A percentile compares a stretch with the other conserved stretches of the same genome.
Evolutionary conservation across 495 filamentous ascomycete species (phyloP).

Genomic region (Penicillium salamii): DNA sequence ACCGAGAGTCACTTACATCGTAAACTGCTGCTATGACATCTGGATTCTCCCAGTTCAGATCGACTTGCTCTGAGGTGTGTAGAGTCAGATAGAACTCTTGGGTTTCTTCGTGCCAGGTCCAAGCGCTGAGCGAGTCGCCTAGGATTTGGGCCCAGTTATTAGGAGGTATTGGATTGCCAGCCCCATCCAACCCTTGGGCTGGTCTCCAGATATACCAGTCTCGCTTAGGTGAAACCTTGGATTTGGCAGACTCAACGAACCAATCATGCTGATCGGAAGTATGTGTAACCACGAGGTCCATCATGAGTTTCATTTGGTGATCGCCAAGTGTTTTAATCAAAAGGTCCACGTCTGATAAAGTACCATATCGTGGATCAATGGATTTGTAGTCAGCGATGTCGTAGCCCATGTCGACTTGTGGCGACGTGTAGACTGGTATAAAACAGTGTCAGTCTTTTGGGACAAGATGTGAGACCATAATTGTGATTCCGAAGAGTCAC

Average conservation of each 20-base stretch:
- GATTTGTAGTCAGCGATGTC: no score
- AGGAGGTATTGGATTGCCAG: constrained; percentile 53
- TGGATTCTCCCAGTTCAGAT: constrained; percentile 68
- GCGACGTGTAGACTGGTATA: no score
- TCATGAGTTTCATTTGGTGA: no score
- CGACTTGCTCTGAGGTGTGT: constrained; percentile 60
- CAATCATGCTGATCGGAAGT: constrained; percentile 58
- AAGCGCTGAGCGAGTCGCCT: constrained; percentile 39
- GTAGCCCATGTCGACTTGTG: no score
- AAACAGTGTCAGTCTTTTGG: no score
- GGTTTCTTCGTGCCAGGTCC: constrained; percentile 58
- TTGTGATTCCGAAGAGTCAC: no score
- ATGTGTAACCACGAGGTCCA: constrained; percentile 49
- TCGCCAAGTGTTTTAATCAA: no score
- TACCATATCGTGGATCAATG: constrained; percentile 58
- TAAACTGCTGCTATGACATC: constrained; percentile 57
- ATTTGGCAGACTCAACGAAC: constrained; percentile 58
- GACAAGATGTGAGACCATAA: no score
- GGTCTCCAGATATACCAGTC: constrained; percentile 67
- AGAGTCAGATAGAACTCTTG: constrained; percentile 65
- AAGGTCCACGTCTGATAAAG: neutral
- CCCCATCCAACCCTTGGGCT: constrained; percentile 30
- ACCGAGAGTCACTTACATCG: neutral
- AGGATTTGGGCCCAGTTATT: constrained; percentile 57
- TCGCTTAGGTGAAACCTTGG: constrained; percentile 50